Evolutionary conservation across 495 filamentous ascomycete species (phyloP), one percentile per base, ranked within the genome.

Genomic region (Podospora pseudocomata): DNA sequence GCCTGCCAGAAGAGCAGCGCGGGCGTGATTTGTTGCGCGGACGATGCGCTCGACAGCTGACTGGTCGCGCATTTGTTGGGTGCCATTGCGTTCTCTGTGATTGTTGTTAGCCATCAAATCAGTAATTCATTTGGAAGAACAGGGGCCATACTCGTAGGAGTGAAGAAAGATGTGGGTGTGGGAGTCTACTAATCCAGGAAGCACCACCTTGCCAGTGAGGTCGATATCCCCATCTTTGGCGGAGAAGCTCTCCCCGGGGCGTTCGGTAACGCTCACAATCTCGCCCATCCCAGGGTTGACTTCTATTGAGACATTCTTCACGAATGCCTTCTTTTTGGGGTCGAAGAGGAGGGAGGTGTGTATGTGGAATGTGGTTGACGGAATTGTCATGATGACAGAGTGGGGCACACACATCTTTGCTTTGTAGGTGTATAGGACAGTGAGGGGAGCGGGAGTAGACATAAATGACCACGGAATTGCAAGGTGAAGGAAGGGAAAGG

Each of bases 81-180:
- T 53, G 0, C 77, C 68, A 9, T 72, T 67, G 2, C 80, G 79
- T 34, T 85, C 81, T 20, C 72, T 75, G 57, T 18, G 3, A 18
- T 19, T 5, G 11, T 32, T 1, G 56, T 54, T 65, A 60, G 49
- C 34, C 9, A 32, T 5, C 57, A 23, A 65, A 57, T 2, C 32
- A 6, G 0, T 6, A 28, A 5, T 32, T n/a, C 2, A 49, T n/a
- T 1, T n/a, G 28, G 54, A 55, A 7, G n/a, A 53, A 15, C 13
- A 4, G 6, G 30, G 19, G 28, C 0, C n/a, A 39, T 63, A 74
- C 74, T 68, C 62, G 70, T 86, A 85, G 0, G 77, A 63, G 67
- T 86, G 83, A 11, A 86, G 73, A 49, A 86, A 85, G 23, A 85
- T 76, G 74, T 87, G 85, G 0, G 84, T 84, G 65, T 86, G 85